A percentile compares a stretch with the other conserved stretches of the same genome.
These are phyloP conservation scores for Sarocladium strictum DNA, from an alignment of 2,329 filamentous ascomycete genomes.

Conservation along the genomic window DNA sequence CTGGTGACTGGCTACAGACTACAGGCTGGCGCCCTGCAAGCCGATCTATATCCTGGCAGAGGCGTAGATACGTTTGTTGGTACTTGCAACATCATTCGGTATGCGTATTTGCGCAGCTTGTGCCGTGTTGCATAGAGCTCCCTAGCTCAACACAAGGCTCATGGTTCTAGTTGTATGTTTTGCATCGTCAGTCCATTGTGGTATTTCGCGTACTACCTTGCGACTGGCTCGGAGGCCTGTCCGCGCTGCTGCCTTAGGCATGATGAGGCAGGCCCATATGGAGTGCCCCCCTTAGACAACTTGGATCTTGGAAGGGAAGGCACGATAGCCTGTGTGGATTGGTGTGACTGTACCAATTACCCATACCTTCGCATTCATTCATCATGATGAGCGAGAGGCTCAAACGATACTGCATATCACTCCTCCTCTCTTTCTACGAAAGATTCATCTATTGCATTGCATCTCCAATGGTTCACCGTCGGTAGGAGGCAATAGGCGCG, in stretches of 20 bases:
- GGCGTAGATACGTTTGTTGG: not conserved
- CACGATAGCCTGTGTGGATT: no score
- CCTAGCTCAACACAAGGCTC: not conserved
- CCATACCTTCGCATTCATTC: no score
- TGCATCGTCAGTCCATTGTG: not conserved
- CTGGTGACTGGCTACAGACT: no score
- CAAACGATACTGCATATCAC: no score
- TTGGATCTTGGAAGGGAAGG: not conserved
- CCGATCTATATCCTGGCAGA: not conserved
- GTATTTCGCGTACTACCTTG: not conserved
- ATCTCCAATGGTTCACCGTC: no score
- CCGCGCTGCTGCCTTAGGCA: not conserved
- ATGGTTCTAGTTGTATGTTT: not conserved
- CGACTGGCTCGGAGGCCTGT: not conserved
- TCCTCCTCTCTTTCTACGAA: no score
- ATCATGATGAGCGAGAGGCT: no score
- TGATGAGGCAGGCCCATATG: no score
- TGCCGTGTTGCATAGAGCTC: not conserved
- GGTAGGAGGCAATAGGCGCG: no score
- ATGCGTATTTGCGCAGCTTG: not conserved
- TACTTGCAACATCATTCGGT: not conserved
- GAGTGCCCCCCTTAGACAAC: not conserved
- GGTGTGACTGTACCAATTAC: no score
- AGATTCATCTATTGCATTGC: no score
- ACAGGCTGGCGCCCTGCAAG: not conserved